Conservation (phyloP, 2,329 filamentous ascomycete genomes). For the Paramyrothecium roridum region DNA sequence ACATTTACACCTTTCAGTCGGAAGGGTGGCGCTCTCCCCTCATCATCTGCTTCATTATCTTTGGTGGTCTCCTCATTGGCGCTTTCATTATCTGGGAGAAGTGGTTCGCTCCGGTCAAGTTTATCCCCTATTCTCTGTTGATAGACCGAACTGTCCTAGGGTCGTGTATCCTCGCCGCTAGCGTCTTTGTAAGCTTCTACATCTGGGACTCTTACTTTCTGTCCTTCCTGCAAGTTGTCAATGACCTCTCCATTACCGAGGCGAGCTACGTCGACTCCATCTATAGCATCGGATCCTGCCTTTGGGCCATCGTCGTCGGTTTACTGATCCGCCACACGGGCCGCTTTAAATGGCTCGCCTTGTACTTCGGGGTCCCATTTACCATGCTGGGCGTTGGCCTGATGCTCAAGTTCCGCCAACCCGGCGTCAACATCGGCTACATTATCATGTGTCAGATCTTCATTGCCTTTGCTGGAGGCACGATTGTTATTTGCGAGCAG, state of each 20-base stretch:
- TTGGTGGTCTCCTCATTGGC: constrained; percentile 42
- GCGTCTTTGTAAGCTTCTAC: constrained; percentile 35
- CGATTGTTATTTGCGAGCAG: constrained; percentile 48
- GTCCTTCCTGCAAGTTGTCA: constrained; percentile 43
- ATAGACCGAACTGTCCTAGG: constrained; percentile 43
- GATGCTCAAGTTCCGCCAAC: constrained; percentile 21
- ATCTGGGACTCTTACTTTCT: constrained; percentile 43
- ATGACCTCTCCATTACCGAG: constrained; percentile 27
- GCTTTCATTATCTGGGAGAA: constrained; percentile 52
- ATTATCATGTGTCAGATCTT: constrained; percentile 49
- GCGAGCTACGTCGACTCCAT: constrained; percentile 36
- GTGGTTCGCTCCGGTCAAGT: constrained; percentile 48
- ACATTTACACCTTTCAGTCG: constrained; percentile 24
- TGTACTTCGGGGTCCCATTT: constrained; percentile 38
- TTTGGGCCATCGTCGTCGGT: constrained; percentile 42
- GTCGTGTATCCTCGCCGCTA: constrained; percentile 30
- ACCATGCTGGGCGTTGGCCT: constrained; percentile 46
- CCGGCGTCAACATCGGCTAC: constrained; percentile 34
- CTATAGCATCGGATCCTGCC: constrained; percentile 41
- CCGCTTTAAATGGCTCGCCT: constrained; percentile 40
- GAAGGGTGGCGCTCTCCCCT: constrained; percentile 33
- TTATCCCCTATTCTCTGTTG: constrained; percentile 50
- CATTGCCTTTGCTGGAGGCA: constrained; percentile 46
- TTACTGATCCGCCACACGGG: constrained; percentile 39
- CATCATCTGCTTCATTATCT: constrained; percentile 39